phyloP scores from a whole-genome alignment of 805 yeast species.

The Yamadazyma sp. region DNA sequence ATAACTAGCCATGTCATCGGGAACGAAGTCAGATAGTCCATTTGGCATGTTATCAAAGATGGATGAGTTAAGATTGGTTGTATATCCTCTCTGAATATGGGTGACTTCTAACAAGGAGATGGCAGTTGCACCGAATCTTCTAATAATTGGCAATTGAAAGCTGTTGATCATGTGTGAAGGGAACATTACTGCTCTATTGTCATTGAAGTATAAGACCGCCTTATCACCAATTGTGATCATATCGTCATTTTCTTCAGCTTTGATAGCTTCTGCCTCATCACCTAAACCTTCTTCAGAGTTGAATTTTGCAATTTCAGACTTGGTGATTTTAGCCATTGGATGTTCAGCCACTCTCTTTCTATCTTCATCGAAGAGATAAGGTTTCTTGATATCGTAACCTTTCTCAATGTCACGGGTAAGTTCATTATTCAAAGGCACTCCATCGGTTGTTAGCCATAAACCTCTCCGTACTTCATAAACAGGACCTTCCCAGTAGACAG shows the following conservation, averaged over 20 bases:
- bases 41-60: conserved; percentile 30
- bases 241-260: conserved; percentile 24
- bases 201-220: conserved; percentile 39
- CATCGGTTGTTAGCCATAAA: conserved; percentile 68
- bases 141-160: conserved; percentile 34
- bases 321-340: conserved; percentile 1
- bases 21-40: conserved; percentile 29
- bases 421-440: conserved; percentile 49
- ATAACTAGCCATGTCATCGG: conserved; percentile 24
- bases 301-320: conserved; percentile 15
- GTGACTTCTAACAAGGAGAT: conserved; percentile 45
- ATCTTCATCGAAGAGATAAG: conserved; percentile 23
- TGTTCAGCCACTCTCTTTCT: conserved; percentile 7
- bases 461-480: conserved; percentile 80
- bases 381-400: conserved; percentile 42
- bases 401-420: conserved; percentile 59
- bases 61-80: conserved; percentile 28
- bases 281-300: conserved; percentile 14
- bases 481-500: conserved; percentile 90
- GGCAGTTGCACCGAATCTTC: conserved; percentile 32
- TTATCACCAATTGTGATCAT: conserved; percentile 27
- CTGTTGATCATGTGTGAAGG: conserved; percentile 41
- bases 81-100: conserved; percentile 50
- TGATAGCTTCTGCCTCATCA: conserved; percentile 14
- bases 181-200: conserved; percentile 44